Conservation (phyloP, 257 asterid genomes). For the Ballota nigra region DNA sequence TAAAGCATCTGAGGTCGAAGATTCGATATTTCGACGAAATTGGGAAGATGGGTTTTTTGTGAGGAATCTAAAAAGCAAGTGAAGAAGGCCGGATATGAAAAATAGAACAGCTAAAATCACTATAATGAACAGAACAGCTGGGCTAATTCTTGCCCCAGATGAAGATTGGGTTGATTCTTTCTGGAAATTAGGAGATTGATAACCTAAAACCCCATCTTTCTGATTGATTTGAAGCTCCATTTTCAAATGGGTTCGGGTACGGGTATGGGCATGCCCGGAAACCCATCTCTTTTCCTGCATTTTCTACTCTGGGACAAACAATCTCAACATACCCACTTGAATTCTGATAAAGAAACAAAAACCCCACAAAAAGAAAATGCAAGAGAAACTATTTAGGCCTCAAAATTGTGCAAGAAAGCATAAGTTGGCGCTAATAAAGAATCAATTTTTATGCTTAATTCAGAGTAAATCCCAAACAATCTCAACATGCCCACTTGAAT, state of each 20-base stretch:
- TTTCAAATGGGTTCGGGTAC: conserved; percentile 38
- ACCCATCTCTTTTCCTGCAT: conserved; percentile 42
- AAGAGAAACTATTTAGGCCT: conserved; percentile 2
- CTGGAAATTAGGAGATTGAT: conserved; percentile 45
- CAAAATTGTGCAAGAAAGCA: conserved; percentile 15
- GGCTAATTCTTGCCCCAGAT: conserved; percentile 69
- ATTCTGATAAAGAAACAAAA: conserved; percentile 13
- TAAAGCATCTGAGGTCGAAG: conserved; percentile 64
- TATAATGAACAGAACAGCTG: conserved; percentile 79
- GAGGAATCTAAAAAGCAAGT: conserved; percentile 87
- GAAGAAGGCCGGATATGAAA: conserved; percentile 90
- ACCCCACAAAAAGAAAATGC: conserved; percentile 5
- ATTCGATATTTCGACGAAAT: conserved; percentile 51
- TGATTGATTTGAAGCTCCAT: conserved; percentile 31
- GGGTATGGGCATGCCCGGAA: conserved; percentile 36
- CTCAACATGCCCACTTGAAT: conserved; percentile 20
- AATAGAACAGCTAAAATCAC: conserved; percentile 81
- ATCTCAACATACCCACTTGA: conserved; percentile 23
- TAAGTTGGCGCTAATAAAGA: conserved; percentile 19
- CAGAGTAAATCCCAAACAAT: conserved; percentile 27
- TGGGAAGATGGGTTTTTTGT: conserved; percentile 71
- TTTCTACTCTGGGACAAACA: conserved; percentile 30
- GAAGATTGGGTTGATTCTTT: conserved; percentile 40
- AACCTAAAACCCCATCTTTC: conserved; percentile 29
- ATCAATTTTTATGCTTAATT: conserved; percentile 24